Percentiles rank a stretch among this genome's conserved stretches.
phyloP scores from a whole-genome alignment of 306 rosid genomes.

The Cicer judaicum region DNA sequence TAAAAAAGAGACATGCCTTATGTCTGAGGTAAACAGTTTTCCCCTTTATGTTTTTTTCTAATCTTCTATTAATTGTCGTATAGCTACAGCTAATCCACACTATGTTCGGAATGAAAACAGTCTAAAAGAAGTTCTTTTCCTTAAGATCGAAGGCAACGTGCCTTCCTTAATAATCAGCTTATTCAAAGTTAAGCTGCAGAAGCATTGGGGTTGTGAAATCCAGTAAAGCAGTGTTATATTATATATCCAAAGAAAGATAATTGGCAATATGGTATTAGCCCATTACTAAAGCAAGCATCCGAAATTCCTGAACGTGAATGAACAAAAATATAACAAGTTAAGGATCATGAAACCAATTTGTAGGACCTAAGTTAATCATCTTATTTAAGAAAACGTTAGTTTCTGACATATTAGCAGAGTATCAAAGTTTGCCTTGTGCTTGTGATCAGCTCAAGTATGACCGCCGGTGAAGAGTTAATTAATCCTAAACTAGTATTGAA shows the following conservation, averaged over 20 bases:
- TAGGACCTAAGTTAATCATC: slow-evolving; percentile 32
- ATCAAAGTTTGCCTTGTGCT: slow-evolving; percentile 47
- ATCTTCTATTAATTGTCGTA: slow-evolving; percentile 9
- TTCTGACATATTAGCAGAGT: slow-evolving; percentile 45
- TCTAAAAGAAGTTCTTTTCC: not conserved
- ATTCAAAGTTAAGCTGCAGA: not conserved
- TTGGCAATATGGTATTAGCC: slow-evolving; percentile 35
- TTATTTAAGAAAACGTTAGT: slow-evolving; percentile 46
- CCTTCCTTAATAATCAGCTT: slow-evolving; percentile 2
- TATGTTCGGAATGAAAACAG: not conserved
- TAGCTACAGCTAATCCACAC: not conserved
- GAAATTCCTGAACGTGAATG: slow-evolving; percentile 33
- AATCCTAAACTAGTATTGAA: slow-evolving; percentile 34
- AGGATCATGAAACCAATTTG: slow-evolving; percentile 45
- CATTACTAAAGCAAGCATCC: slow-evolving; percentile 46
- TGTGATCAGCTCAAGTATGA: slow-evolving; percentile 12
- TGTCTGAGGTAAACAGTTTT: slow-evolving; percentile 21
- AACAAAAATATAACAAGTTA: slow-evolving; percentile 46
- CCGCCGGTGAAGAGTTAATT: slow-evolving; percentile 19
- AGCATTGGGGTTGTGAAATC: slow-evolving; percentile 12
- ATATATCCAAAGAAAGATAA: slow-evolving; percentile 8
- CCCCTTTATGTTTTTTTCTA: slow-evolving; percentile 28
- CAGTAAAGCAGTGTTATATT: not conserved
- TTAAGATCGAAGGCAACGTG: not conserved
- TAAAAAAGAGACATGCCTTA: slow-evolving; percentile 22